Evolutionary conservation across 2,329 filamentous ascomycete species (phyloP).

Genomic region (Coleophoma cylindrospora): DNA sequence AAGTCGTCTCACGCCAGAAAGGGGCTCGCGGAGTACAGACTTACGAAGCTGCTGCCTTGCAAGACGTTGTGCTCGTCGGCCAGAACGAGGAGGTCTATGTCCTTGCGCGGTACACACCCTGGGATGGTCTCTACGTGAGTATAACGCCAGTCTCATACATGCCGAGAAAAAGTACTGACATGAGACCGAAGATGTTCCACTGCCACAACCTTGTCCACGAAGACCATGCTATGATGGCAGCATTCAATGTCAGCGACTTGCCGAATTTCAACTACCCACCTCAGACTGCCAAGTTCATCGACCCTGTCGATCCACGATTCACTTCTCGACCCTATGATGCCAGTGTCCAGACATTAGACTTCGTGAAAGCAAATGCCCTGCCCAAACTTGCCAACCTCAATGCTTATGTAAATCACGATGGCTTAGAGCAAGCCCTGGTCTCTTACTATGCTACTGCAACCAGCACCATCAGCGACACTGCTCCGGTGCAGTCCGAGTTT

Average conservation of each 20-base stretch:
- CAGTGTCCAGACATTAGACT: conserved; percentile 9
- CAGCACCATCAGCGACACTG: no score
- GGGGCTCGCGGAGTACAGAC: no score
- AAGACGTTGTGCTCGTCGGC: no score
- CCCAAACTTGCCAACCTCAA: conserved; percentile 15
- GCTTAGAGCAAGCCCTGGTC: conserved; percentile 7
- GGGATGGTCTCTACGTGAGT: neutral
- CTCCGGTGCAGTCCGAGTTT: no score
- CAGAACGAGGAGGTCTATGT: no score
- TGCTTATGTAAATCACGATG: conserved; percentile 14
- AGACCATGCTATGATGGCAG: conserved; percentile 27
- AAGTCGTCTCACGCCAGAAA: no score
- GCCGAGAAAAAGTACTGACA: neutral
- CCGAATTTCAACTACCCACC: conserved; percentile 10
- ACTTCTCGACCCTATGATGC: conserved; percentile 11
- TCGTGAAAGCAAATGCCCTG: conserved; percentile 8
- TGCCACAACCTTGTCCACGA: conserved; percentile 28
- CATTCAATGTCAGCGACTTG: conserved; percentile 19
- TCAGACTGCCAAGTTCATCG: conserved; percentile 11
- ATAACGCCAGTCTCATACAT: neutral
- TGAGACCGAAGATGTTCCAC: conserved; percentile 28
- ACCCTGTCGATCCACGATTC: conserved; percentile 19
- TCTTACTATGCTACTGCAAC: conserved; percentile 5
- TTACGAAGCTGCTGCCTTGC: no score
- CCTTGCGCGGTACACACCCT: no score